Evolutionary conservation across 768 basidiomycete genomes (phyloP), one percentile per base, ranked within the genome.

Genomic region (Phanerochaete sordida): DNA sequence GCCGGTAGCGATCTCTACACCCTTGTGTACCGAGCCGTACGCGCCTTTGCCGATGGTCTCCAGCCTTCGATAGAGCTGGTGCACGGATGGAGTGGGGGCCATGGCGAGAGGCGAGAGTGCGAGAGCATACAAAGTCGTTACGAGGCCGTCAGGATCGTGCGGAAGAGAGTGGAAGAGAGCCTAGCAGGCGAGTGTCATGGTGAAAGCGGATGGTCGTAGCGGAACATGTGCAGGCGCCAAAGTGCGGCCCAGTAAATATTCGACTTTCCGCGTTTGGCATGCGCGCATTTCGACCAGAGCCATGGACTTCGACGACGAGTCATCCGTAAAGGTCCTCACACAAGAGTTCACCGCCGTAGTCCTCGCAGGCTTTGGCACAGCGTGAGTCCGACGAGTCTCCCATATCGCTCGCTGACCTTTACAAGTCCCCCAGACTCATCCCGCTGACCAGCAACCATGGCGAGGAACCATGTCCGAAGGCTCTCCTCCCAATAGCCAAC

Each of bases 31-130:
- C 9, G 93, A 93, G 47, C 97, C 96, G 74, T 95, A 98, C 1
- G 94, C 91, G 62, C 95, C 96, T 74, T 93, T 95, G 31, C 96
- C 95, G 33, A 96, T 82, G n/a, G 92, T 89, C 73, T 96, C 93
- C 44, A 95, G 84, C 68, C 92, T 88, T 71, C 85, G 78, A 75
- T 90, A 93, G 65, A 93, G 83, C 67, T 90, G 84, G 74, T 90
- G 90, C 28, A 91, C 89, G 43, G 85, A 84, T 44, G 75, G 78
- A 65, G 85, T 83, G 53, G 79, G 57, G 15, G 59, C 52, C 59
- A 60, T 59, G 26, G 23, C 30, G 49, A 49, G 27, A n/a, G 47
- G n/a, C 23, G 15, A 12, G 21, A 24, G 23, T 6, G 9, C 27
- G 33, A 43, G 33, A 62, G 43, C 49, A 56, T 55, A 44, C 26